Base-by-base conservation (phyloP, 257 asterid genomes). In the Asclepias syriaca region DNA sequence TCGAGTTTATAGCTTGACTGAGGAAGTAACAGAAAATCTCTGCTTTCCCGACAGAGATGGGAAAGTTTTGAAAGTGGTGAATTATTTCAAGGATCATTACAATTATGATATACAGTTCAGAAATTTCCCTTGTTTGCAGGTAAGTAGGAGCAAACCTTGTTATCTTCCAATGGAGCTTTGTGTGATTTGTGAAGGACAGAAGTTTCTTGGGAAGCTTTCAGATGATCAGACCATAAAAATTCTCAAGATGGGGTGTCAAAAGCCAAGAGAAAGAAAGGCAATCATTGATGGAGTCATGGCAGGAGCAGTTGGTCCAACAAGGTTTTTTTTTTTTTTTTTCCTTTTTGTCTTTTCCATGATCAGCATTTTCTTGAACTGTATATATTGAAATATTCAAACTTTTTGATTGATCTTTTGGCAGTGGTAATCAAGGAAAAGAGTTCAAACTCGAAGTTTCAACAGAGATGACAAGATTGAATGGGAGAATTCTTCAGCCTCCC, bases 91-190 rank as follows among this genome's bases (percentile, higher is more conserved):
- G 88, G 95, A 90, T 65, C 96, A 87, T n/a, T 90, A 95, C 63
- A 89, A 81, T 43, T 92, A 92, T 74, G 96, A 90, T 67, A 80
- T 95, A 54, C 83, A 79, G 78, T 87, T 80, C 55, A 86, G 84
- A 70, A 86, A 87, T 72, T 81, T 95, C 82, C 99, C 98, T 5
- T 95, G 99, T 71, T 84, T 95, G 88, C 89, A 84, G 85, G 85
- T 89, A 49, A 89, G 99, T 80, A 77, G 99, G 78, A 84, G 98
- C 81, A 95, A 82, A 48, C 92, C 96, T 3, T 95, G 99, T 74
- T 95, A 87, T 69, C 82, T 95, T 9, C 99, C 99, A 2, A 90
- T 95, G 99, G 99, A 95, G 73, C 92, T 95, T 27, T 95, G 98
- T 82, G 89, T 87, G 22, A 86, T 95, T 66, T 95, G 99, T 77